These are phyloP conservation scores for Amylostereum areolatum DNA, from an alignment of 1,284 basidiomycete genomes.

Conservation along the genomic window DNA sequence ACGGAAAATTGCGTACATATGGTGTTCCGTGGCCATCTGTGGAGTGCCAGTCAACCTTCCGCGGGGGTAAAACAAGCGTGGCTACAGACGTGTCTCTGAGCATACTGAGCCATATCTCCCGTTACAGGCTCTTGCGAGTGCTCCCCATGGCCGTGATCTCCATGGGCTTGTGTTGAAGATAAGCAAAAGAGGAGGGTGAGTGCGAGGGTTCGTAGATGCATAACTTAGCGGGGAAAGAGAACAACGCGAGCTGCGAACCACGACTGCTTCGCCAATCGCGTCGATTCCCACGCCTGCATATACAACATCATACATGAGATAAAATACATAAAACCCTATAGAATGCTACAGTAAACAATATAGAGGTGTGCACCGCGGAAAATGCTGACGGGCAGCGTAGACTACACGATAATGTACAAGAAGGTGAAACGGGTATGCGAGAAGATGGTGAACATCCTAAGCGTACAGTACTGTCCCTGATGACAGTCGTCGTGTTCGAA, in stretches of 20 bases:
- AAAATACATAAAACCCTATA: too few species aligned
- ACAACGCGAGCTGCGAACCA: not conserved
- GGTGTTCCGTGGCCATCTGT: slow-evolving; percentile 81
- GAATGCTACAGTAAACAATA: too few species aligned
- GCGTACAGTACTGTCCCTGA: too few species aligned
- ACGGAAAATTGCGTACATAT: slow-evolving; percentile 50
- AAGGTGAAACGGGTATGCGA: too few species aligned
- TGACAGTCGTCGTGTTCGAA: too few species aligned
- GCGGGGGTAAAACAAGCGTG: slow-evolving; percentile 5
- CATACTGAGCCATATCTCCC: slow-evolving; percentile 41
- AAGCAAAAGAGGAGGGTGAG: slow-evolving; percentile 6
- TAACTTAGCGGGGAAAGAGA: slow-evolving; percentile 2
- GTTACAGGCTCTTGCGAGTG: slow-evolving; percentile 8
- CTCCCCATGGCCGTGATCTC: slow-evolving; percentile 32
- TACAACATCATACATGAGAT: too few species aligned
- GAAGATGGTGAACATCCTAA: too few species aligned
- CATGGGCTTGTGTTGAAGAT: slow-evolving; percentile 33
- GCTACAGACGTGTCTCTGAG: slow-evolving; percentile 54
- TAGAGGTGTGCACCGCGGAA: too few species aligned
- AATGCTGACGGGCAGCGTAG: too few species aligned
- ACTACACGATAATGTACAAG: too few species aligned
- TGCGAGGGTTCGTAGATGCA: slow-evolving; percentile 11
- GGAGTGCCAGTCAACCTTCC: slow-evolving; percentile 12
- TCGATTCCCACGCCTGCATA: not conserved
- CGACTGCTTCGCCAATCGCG: not conserved